Evolutionary conservation across 202 grass and related monocot genomes (phyloP).

Genomic region (Musa balbisiana): DNA sequence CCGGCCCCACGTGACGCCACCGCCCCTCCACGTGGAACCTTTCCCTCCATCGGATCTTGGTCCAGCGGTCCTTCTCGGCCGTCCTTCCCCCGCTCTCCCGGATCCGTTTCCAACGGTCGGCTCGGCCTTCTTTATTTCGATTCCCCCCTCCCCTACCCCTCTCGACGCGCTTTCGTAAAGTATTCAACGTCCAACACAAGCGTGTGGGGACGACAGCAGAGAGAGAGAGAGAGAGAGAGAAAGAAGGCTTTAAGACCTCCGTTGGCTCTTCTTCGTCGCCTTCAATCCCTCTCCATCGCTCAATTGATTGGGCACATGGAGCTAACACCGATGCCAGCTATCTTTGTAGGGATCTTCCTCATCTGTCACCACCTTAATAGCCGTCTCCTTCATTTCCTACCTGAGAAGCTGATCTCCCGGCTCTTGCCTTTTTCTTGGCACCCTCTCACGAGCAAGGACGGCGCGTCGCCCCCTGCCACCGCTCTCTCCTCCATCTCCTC

Average conservation of each 20-base stretch:
- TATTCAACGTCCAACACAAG: background rate
- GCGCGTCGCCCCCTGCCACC: background rate
- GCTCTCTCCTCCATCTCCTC: too few relatives aligned
- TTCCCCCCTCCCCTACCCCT: background rate
- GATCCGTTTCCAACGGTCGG: background rate
- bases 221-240: background rate
- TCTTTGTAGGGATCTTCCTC: background rate
- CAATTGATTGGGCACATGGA: background rate
- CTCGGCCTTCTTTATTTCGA: background rate
- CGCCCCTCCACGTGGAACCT: background rate
- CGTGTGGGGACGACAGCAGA: background rate
- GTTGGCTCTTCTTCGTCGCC: background rate
- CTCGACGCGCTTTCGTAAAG: background rate
- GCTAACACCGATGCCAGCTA: background rate
- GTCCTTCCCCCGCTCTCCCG: background rate
- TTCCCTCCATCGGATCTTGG: background rate
- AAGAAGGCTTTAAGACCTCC: too few relatives aligned
- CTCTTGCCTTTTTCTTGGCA: background rate
- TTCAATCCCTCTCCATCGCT: background rate
- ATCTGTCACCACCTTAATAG: background rate
- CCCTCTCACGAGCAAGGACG: background rate
- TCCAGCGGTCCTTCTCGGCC: background rate
- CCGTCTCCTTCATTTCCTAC: background rate
- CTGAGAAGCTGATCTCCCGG: background rate
- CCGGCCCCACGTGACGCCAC: background rate